Base-by-base conservation (phyloP, 1,284 basidiomycete genomes). In the Inonotus obliquus region DNA sequence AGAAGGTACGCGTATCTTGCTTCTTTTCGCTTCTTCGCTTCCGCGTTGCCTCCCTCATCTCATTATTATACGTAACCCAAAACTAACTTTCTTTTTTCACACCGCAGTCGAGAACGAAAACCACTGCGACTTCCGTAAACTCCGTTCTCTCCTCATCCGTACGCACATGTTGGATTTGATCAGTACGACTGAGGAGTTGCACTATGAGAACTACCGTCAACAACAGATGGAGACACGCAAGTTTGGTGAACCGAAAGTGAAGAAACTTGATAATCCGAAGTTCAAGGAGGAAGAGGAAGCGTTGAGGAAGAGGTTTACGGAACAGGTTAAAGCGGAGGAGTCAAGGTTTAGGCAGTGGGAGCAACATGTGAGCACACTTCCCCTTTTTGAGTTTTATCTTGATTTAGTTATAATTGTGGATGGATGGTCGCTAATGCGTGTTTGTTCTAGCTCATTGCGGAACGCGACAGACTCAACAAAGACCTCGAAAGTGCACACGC, bases 191-290 rank as follows among this genome's bases (percentile, higher is more conserved):
- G 96, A 99, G 77, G 97, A 99, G 69, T 81, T 83, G 32, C 97
- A 99, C 77, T 99, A 99, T 75, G 97, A 99, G 80, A 92, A 92
- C 75, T 99, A 99, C 83, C 87, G 96, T 63, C 94, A 98, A 72
- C 85, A 94, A 67, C 97, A 99, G 80, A 98, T 99, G 97, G 97
- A 99, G 83, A 98, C 96, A 19, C 89, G 97, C 78, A 99, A 99
- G 79, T 97, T 96, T 68, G 96, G 96, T 68, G 97, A 99, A 77
- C 89, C 95, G 68, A 98, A 98, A 81, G 94, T 97, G 69, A 96
- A 95, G 85, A 98, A 98, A 81, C 82, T 96, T 67, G 96, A 99
- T 78, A 99, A 99, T 77, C 97, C 97, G 70, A 98, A 98, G 79
- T 99, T 97, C 87, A 96, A 96, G 81, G 97, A 99, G 76, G 96